Percentiles rank a stretch among this genome's conserved stretches.
phyloP scores from a whole-genome alignment of 768 basidiomycete genomes.

The Tricholoma hemisulphureum region DNA sequence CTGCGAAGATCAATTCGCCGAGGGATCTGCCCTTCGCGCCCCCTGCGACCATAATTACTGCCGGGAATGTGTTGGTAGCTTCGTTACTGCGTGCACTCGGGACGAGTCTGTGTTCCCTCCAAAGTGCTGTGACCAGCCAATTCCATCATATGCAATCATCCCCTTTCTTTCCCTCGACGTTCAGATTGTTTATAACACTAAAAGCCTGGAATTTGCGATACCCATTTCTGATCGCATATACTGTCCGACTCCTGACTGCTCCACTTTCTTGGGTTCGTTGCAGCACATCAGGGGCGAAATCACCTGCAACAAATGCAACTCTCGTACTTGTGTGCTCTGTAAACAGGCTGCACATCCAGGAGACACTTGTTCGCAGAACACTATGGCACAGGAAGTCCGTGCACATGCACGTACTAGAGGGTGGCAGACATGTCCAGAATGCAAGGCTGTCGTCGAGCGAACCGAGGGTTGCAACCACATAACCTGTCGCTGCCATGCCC shows the following conservation, averaged over 20 bases:
- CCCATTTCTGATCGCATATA: slow-evolving; percentile 47
- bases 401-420: slow-evolving; percentile 42
- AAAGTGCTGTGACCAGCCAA: slow-evolving; percentile 44
- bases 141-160: slow-evolving; percentile 27
- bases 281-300: not conserved
- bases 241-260: slow-evolving; percentile 49
- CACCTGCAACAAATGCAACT: slow-evolving; percentile 39
- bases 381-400: slow-evolving; percentile 38
- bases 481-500: slow-evolving; percentile 52
- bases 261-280: slow-evolving; percentile 50
- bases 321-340: slow-evolving; percentile 47
- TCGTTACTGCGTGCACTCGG: slow-evolving; percentile 39
- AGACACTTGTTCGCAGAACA: slow-evolving; percentile 42
- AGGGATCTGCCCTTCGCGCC: slow-evolving; percentile 29
- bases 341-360: slow-evolving; percentile 44
- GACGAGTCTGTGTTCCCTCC: slow-evolving; percentile 56
- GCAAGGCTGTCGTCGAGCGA: slow-evolving; percentile 55
- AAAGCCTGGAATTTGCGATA: slow-evolving; percentile 46
- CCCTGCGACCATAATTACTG: slow-evolving; percentile 51
- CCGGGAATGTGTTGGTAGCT: slow-evolving; percentile 37
- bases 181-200: slow-evolving; percentile 35
- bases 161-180: slow-evolving; percentile 30
- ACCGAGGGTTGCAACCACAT: slow-evolving; percentile 62
- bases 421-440: slow-evolving; percentile 67
- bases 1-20: slow-evolving; percentile 36